Base-by-base conservation (phyloP, 2,329 filamentous ascomycete species). In the Sarocladium strictum region DNA sequence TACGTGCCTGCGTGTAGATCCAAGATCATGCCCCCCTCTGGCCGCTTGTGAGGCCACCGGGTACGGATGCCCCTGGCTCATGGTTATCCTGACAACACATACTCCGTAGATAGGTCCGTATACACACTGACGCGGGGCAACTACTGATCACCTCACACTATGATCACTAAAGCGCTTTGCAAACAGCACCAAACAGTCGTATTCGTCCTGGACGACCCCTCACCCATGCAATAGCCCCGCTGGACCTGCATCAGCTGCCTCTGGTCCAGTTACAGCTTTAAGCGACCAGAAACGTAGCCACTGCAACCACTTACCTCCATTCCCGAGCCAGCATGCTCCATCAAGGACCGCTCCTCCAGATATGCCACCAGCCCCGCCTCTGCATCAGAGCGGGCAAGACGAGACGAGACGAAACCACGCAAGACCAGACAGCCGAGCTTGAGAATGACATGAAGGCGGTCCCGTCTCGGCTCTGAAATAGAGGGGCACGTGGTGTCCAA, bases 191-290 rank as follows among this genome's bases (percentile, higher is more conserved):
- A 21, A 17, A 23, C 3, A 7, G 47, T 51, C 15, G 47, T 51
- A 51, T 51, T 51, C 27, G 47, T 21, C 27, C 12, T 32, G 29
- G 12, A 47, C 21, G n/a, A n/a, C 27, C 47, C 47, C 47, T 49
- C 26, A n/a, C 43, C 47, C 47, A 33, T 51, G 21, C 29, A 29
- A 51, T 33, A 23, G 47, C 47, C 47, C 47, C 47, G 47, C 47
- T 51, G 47, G 47, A 51, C 47, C 47, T 51, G 47, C 47, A 51
- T 51, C 47, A 17, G 47, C 35, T 29, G 26, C 29, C 43, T n/a
- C n/a, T 19, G 14, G 47, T 21, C 47, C 29, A 32, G 29, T 51
- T 51, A 23, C 47, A 23, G 47, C 47, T 51, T 51, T 17, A 23
- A 51, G n/a, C 29, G 17, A 23, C 47, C 7, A 12, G 9, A 47